Percentiles rank a stretch among this genome's conserved stretches.
These are phyloP conservation scores for Grosmannia penicillata DNA, from an alignment of 2,329 filamentous ascomycete genomes.

Conservation along the genomic window DNA sequence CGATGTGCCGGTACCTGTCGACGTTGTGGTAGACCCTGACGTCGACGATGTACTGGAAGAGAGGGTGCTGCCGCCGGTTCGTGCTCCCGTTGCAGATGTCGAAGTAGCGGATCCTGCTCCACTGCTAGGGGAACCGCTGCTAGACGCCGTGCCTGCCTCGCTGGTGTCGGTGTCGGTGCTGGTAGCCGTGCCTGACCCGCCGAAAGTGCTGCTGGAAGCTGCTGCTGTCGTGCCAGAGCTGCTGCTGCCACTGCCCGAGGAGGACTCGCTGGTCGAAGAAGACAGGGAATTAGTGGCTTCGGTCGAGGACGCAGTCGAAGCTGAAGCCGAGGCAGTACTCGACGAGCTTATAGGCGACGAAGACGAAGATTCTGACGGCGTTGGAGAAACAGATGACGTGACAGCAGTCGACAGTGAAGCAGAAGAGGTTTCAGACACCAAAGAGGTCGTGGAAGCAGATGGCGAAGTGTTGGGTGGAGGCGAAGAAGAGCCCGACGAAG, in stretches of 20 bases:
- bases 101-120: too few species aligned
- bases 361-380: too few species aligned
- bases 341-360: neutral
- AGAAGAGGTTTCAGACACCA: too few species aligned
- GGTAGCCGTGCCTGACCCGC: neutral
- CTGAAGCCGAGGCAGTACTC: neutral
- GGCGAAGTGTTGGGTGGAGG: too few species aligned
- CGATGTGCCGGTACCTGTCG: neutral
- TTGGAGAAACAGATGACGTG: too few species aligned
- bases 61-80: neutral
- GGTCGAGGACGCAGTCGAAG: neutral
- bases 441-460: too few species aligned
- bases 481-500: neutral
- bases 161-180: neutral
- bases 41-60: neutral
- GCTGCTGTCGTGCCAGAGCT: neutral
- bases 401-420: too few species aligned
- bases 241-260: neutral
- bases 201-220: too few species aligned
- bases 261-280: neutral
- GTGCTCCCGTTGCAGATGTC: too few species aligned
- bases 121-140: neutral
- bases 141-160: neutral
- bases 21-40: too few species aligned
- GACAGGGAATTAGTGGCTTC: too few species aligned